Evolutionary conservation across 257 asterid genomes (phyloP).

Genomic region (Penstemon eatonii): DNA sequence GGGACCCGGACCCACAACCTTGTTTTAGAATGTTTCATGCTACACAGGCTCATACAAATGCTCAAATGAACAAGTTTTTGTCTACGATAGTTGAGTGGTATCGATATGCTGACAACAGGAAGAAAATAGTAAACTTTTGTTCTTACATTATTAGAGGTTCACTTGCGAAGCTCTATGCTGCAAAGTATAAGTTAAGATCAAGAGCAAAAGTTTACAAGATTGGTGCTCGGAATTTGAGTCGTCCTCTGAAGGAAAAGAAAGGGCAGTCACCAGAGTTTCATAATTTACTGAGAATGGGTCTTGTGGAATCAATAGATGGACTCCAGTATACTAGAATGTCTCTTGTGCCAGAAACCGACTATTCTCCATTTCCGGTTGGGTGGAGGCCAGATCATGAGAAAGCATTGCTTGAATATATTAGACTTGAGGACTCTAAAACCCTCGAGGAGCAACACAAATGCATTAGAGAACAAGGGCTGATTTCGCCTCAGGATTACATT

Average conservation of each 20-base stretch:
- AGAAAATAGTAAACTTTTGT: constrained; percentile 88
- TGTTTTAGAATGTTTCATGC: constrained; percentile 99
- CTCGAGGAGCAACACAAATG: constrained; percentile 70
- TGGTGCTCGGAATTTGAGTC: constrained; percentile 78
- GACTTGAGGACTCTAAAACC: constrained; percentile 62
- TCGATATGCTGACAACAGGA: constrained; percentile 93
- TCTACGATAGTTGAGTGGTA: constrained; percentile 96
- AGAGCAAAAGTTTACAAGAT: constrained; percentile 93
- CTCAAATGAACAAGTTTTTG: constrained; percentile 94
- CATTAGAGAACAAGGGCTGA: constrained; percentile 76
- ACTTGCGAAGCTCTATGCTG: constrained; percentile 97
- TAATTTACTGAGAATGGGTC: constrained; percentile 90
- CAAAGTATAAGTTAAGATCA: constrained; percentile 91
- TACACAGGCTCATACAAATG: constrained; percentile 96
- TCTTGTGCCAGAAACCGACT: constrained; percentile 94
- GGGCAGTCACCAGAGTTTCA: constrained; percentile 95
- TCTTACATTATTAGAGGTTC: constrained; percentile 93
- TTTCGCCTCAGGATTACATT: constrained; percentile 91
- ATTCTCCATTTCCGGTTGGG: constrained; percentile 73
- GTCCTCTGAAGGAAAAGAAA: constrained; percentile 91
- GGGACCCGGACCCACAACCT: constrained; percentile 98
- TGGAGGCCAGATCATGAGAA: constrained; percentile 97
- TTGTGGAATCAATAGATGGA: constrained; percentile 91
- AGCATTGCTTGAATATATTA: constrained; percentile 80
- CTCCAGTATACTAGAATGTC: constrained; percentile 92